These are phyloP conservation scores for Botrytis galanthina DNA, from an alignment of 2,329 filamentous ascomycete species.

Conservation along the genomic window DNA sequence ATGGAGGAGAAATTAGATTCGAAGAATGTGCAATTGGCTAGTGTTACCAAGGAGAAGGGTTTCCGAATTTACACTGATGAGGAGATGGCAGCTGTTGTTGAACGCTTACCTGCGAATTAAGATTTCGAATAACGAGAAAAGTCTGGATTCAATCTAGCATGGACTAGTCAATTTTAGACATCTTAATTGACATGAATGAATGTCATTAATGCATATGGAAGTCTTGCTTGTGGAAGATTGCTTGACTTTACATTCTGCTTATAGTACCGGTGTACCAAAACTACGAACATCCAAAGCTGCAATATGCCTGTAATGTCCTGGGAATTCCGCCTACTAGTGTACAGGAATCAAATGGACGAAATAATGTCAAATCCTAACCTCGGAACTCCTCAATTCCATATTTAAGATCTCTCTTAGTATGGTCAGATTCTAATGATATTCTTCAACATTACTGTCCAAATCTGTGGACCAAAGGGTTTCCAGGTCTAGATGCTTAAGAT, in stretches of 20 bases:
- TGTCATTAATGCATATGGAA: conserved; percentile 7
- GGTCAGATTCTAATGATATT: not conserved
- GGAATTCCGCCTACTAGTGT: not conserved
- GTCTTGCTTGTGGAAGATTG: not conserved
- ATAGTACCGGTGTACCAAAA: not conserved
- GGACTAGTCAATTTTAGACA: conserved; percentile 12
- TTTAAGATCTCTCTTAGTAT: not conserved
- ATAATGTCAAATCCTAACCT: not conserved
- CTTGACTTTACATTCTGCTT: not conserved
- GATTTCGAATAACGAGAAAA: conserved; percentile 14
- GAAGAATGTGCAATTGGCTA: conserved; percentile 98
- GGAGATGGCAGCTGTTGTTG: conserved; percentile 92
- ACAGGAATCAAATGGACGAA: not conserved
- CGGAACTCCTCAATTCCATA: not conserved
- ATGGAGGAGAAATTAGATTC: conserved; percentile 99
- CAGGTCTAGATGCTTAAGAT: not conserved
- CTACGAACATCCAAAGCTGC: not conserved
- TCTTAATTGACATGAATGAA: conserved; percentile 20
- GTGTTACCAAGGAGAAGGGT: conserved; percentile 94
- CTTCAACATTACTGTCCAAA: not conserved
- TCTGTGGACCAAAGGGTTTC: not conserved
- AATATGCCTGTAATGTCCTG: not conserved
- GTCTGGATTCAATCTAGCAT: conserved; percentile 17
- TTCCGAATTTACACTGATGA: conserved; percentile 99
- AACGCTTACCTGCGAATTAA: conserved; percentile 69